Evolutionary conservation across 441 rosid species (phyloP).

Genomic region (Geranium incanum): DNA sequence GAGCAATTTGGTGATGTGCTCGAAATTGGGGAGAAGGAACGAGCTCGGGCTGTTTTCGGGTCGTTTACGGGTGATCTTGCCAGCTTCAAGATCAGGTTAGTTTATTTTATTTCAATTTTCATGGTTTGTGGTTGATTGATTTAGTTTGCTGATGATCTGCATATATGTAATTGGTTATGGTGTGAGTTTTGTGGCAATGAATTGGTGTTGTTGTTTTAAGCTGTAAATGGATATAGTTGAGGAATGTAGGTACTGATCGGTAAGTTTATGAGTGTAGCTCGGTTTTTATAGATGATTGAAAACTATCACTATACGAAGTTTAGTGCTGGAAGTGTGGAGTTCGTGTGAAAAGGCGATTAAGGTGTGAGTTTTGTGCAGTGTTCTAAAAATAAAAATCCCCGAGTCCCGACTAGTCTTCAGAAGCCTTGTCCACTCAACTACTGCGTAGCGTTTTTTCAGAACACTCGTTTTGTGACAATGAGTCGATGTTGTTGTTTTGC

Average conservation of each 20-base stretch:
- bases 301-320: no score
- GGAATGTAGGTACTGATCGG: background rate
- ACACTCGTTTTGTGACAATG: background rate
- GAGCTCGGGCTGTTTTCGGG: constrained; percentile 8
- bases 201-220: background rate
- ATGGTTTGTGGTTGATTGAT: background rate
- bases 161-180: background rate
- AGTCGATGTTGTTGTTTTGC: no score
- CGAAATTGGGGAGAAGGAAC: constrained; percentile 16
- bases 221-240: background rate
- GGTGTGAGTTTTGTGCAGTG: background rate
- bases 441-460: background rate
- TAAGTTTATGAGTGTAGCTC: background rate
- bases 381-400: no score
- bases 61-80: constrained; percentile 23
- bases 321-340: background rate
- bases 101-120: constrained; percentile 11
- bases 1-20: constrained; percentile 23
- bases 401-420: no score
- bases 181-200: background rate
- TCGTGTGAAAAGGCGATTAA: background rate
- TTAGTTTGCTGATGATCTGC: background rate
- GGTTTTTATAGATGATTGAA: background rate
- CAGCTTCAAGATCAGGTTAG: constrained; percentile 34
- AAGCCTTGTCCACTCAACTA: no score